phyloP scores from a whole-genome alignment of 2,329 filamentous ascomycete genomes.

The Penicillium sp. region DNA sequence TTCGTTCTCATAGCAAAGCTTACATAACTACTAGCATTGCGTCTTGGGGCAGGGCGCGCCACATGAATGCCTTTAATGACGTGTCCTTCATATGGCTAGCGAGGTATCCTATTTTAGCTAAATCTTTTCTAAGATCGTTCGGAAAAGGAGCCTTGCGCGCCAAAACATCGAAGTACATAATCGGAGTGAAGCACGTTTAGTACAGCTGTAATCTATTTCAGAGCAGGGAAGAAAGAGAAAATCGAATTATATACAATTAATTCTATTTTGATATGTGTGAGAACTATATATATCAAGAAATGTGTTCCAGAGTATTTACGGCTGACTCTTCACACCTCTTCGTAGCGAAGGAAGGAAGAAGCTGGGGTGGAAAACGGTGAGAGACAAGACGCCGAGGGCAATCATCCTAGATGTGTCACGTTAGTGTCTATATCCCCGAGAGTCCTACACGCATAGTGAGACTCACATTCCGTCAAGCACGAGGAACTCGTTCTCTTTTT shows the following conservation, averaged over 20 bases:
- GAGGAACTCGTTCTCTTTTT: slow-evolving; percentile 53
- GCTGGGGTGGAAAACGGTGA: slow-evolving; percentile 53
- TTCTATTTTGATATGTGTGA: neutral
- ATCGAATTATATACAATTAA: neutral
- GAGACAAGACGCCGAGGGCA: slow-evolving; percentile 44
- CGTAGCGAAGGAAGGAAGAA: slow-evolving; percentile 47
- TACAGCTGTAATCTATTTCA: neutral
- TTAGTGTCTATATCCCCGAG: neutral
- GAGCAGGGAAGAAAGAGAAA: neutral
- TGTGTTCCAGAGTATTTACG: slow-evolving; percentile 7
- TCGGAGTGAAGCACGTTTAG: neutral
- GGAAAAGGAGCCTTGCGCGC: no score
- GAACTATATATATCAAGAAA: neutral
- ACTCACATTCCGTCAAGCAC: slow-evolving; percentile 55
- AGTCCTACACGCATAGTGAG: neutral
- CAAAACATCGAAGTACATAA: neutral
- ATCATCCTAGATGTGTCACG: slow-evolving; percentile 46
- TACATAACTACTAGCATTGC: slow-evolving; percentile 5
- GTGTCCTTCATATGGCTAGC: no score
- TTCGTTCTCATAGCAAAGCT: slow-evolving; percentile 6
- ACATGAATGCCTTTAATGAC: neutral
- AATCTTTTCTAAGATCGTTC: no score
- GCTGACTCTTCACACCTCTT: slow-evolving; percentile 30
- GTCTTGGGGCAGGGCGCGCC: neutral
- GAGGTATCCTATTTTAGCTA: no score